Evolutionary conservation across 768 basidiomycete genomes (phyloP), one percentile per base, ranked within the genome.

Genomic region (Antrodiella citrinella): DNA sequence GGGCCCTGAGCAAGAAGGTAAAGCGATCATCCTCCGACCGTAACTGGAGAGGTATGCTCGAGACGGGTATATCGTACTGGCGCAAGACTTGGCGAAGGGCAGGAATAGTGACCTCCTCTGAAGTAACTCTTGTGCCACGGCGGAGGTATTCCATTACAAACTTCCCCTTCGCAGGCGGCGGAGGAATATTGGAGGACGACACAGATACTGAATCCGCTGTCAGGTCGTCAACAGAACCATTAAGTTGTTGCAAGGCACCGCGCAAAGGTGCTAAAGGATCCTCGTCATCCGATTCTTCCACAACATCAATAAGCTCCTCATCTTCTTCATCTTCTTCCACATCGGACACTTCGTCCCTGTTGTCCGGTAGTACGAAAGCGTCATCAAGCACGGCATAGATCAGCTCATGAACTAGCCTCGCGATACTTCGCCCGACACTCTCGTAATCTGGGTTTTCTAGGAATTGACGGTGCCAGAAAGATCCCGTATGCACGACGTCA

Each of bases 401-500:
- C 82, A 83, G 87, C 46, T 68, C 61, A 13, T 84, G 74, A 44
- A 90, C 72, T 1, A 78, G 77, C 24, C 80, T 66, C 3, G 81
- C 81, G 11, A 90, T 75, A 48, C 75, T 81, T 50, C 78, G 67
- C 18, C 77, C 69, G 10, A 84, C 82, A 0, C 78, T 79, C 61
- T 88, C 85, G 24, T 75, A 46, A 62, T 91, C 88, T 0, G 89
- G 89, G 55, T 81, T 76, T 53, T 91, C 89, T 18, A 91, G 73
- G 62, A 87, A 89, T n/a, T 82, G 61, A 26, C 72, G 69, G 3
- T 84, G 80, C 85, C 86, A 91, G 51, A 71, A 81, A 1, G 85
- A 80, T 15, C 74, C 77, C 0, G 83, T 80, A 50, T 66, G 77
- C 47, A 90, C 62, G 3, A 74, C 60, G 55, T 90, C 83, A 61